A percentile compares a stretch with the other conserved stretches of the same genome.
Evolutionary conservation across 2,329 filamentous ascomycete genomes (phyloP).

Genomic region (Emmonsiellopsis sp.): DNA sequence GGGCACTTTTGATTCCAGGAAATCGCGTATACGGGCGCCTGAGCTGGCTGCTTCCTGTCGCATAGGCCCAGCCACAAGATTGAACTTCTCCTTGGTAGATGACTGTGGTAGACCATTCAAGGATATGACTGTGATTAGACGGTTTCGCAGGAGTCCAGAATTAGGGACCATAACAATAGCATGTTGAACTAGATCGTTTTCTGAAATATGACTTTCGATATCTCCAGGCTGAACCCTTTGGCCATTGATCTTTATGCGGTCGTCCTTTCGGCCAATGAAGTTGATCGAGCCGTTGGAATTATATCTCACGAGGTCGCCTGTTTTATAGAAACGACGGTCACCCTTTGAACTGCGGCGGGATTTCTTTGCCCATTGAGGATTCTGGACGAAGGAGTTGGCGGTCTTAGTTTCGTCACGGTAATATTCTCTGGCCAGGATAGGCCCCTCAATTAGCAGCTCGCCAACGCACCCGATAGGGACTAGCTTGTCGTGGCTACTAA

Average conservation of each 20-base stretch:
- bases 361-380: slow-evolving; percentile 51
- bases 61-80: neutral
- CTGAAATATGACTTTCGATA: slow-evolving; percentile 60
- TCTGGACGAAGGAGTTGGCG: slow-evolving; percentile 58
- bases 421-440: slow-evolving; percentile 70
- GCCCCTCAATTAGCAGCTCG: slow-evolving; percentile 71
- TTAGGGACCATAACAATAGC: neutral
- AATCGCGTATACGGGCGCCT: slow-evolving; percentile 7
- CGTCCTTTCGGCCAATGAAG: slow-evolving; percentile 68
- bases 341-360: slow-evolving; percentile 35
- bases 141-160: neutral
- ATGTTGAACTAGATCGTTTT: neutral
- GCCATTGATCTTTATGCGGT: slow-evolving; percentile 76
- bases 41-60: slow-evolving; percentile 1
- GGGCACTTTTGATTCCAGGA: slow-evolving; percentile 16
- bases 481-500: slow-evolving; percentile 19
- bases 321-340: slow-evolving; percentile 67
- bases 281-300: slow-evolving; percentile 60
- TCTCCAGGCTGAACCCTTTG: slow-evolving; percentile 78
- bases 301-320: slow-evolving; percentile 71
- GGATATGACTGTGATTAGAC: slow-evolving; percentile 9
- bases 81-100: neutral
- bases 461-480: slow-evolving; percentile 56
- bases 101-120: neutral
- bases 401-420: slow-evolving; percentile 73